Base-by-base conservation (phyloP, 2,329 filamentous ascomycete species). In the Cercospora sp. region DNA sequence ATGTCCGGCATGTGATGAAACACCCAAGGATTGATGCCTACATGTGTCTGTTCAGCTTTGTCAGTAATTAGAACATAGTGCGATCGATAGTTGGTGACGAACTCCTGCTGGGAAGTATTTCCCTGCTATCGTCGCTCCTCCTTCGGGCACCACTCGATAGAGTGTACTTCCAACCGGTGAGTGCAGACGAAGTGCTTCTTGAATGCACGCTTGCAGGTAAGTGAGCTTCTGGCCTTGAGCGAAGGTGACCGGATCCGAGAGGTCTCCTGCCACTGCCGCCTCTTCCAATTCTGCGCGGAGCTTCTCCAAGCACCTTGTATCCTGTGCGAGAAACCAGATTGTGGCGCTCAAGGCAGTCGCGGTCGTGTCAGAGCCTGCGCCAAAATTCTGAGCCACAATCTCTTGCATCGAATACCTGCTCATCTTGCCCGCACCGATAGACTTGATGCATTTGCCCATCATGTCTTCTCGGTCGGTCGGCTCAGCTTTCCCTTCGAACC, bases 1-100 rank as follows among this genome's bases (percentile, higher is more conserved):
- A 82, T 77, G 3, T 73, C 70, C 5, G 79, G 78, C 68, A 84
- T 82, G 1, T 78, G 77, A 65, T 83, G 80, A 0, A 83, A 64
- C 4, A 63, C 66, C 66, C 68, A 70, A 9, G 68, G 61, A 18
- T 58, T 65, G 12, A 65, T 65, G 21, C 68, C 68, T 13, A 67
- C 68, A 3, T 26, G 13, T 8, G 65, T 65, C 67, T 69, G 28
- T 12, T 13, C 18, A 12, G 32, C 13, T 34, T 24, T 32, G 43
- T 49, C n/a, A 49, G 43, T 18, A 12, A 49, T 49, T 7, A 4
- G 34, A 40, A 12, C 13, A 13, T 21, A 7, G 5, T 18, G 34
- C 28, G 10, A 37, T 5, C 5, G n/a, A 13, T 12, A 2, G 10
- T 8, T 3, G 30, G 43, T 9, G 1, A 66, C 68, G 65, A 32